Evolutionary conservation across 768 basidiomycete species (phyloP).

Genomic region (Pleurotus giganteus): DNA sequence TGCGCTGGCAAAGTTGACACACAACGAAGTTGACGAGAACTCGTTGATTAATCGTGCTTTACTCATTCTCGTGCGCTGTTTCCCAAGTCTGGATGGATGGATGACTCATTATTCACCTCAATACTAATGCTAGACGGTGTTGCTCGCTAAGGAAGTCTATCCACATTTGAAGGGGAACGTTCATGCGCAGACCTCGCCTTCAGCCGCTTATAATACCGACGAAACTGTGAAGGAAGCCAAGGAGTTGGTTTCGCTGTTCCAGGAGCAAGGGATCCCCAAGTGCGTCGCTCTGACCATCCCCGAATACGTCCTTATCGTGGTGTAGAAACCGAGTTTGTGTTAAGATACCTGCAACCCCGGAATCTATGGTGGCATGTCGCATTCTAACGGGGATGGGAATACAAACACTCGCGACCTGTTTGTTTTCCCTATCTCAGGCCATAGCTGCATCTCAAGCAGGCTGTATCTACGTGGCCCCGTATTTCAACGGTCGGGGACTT

Average conservation of each 20-base stretch:
- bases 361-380: slow-evolving; percentile 48
- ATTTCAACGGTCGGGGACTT: slow-evolving; percentile 46
- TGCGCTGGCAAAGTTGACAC: slow-evolving; percentile 21
- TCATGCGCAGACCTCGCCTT: slow-evolving; percentile 43
- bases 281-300: slow-evolving; percentile 11
- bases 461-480: slow-evolving; percentile 52
- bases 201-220: slow-evolving; percentile 37
- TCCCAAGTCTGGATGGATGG: no score
- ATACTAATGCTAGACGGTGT: slow-evolving; percentile 32
- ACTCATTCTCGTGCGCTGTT: slow-evolving; percentile 34
- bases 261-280: slow-evolving; percentile 40
- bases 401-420: slow-evolving; percentile 50
- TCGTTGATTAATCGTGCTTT: slow-evolving; percentile 31
- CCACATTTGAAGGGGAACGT: slow-evolving; percentile 42
- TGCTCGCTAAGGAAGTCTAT: slow-evolving; percentile 40
- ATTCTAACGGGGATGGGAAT: slow-evolving; percentile 44
- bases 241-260: slow-evolving; percentile 38
- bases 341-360: slow-evolving; percentile 57
- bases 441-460: slow-evolving; percentile 51
- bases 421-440: slow-evolving; percentile 56
- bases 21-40: slow-evolving; percentile 14
- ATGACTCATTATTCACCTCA: neutral
- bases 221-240: slow-evolving; percentile 41
- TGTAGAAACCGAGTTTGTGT: slow-evolving; percentile 49
- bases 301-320: neutral